Evolutionary conservation across 2,329 filamentous ascomycete species (phyloP), one percentile per base, ranked within the genome.

Genomic region (Colletotrichum chlorophyti): DNA sequence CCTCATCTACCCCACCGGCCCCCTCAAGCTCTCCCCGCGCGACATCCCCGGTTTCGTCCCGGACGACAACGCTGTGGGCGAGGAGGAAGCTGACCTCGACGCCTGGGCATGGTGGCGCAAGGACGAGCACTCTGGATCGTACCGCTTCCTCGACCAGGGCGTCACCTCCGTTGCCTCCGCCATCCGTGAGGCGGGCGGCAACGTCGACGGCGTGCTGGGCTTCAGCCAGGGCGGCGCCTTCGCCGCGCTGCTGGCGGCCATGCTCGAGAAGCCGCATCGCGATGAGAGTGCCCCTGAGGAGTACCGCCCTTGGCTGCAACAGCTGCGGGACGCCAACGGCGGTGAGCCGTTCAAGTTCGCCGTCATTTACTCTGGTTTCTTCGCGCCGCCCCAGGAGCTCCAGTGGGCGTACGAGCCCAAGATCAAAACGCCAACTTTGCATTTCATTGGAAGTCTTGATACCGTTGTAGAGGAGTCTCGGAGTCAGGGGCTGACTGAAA

Each of bases 51-150:
- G 89, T 50, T 93, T 86, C 74, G 71, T 77, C 34, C 73, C 80
- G 3, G 51, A 55, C 6, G 51, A 45, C 12, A 31, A 31, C 37
- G 15, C 19, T 35, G 38, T 26, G 27, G 38, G 38, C 27, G 47
- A 58, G 14, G 73, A 76, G 3, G 79, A 84, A 19, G n/a, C n/a
- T n/a, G 73, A 79, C 41, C 76, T 82, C 17, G 91, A 95, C 67
- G 83, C 86, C 4, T 97, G 88, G 82, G 91, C 85, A 11, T 98
- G 94, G 94, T 97, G 78, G 73, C 80, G 91, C 82, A 84, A 83
- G 50, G 85, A 91, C 65, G 87, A 88, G 35, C 82, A 85, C 10
- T 80, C 82, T 15, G 73, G 69, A 1, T 73, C 82, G 21, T 97
- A 96, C 73, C 79, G 82, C 9, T 84, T 86, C 0, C 73, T 97